phyloP scores from a whole-genome alignment of 1,139 yeast genomes.

The Nakaseomyces nivariensis region DNA sequence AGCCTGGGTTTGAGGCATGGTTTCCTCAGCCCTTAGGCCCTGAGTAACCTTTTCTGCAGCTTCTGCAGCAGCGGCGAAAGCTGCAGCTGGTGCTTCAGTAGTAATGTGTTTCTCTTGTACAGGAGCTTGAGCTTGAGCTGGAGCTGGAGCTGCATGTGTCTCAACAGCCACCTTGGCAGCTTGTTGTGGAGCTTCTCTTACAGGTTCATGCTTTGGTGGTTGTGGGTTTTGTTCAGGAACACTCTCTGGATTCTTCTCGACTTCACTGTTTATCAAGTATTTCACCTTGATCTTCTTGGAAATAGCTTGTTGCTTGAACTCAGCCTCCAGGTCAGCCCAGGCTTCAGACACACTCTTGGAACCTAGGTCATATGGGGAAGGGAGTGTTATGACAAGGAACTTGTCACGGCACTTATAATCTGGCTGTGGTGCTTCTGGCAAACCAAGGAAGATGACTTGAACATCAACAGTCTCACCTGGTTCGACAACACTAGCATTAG shows the following conservation, averaged over 20 bases:
- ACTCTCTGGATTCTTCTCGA: slow-evolving; percentile 2
- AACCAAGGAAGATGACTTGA: slow-evolving; percentile 77
- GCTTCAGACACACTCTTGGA: slow-evolving; percentile 52
- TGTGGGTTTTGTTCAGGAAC: not conserved
- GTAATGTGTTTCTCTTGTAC: not conserved
- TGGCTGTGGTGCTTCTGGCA: slow-evolving; percentile 60
- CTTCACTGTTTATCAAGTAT: slow-evolving; percentile 33
- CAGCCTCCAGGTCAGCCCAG: slow-evolving; percentile 64
- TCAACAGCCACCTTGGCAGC: slow-evolving; percentile 5
- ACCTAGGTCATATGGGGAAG: slow-evolving; percentile 49
- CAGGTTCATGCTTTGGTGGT: not conserved
- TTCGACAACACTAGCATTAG: slow-evolving; percentile 72
- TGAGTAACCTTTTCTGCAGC: not conserved
- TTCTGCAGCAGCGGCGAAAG: not conserved
- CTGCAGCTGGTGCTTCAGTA: slow-evolving; percentile 1
- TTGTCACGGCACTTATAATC: slow-evolving; percentile 82
- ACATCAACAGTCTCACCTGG: slow-evolving; percentile 71
- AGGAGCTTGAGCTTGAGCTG: not conserved
- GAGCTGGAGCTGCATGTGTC: not conserved
- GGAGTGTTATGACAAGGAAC: slow-evolving; percentile 79
- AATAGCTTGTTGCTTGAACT: slow-evolving; percentile 47
- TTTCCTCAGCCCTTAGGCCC: not conserved
- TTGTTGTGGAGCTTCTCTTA: slow-evolving; percentile 1
- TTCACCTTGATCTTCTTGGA: slow-evolving; percentile 75
- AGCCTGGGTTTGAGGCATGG: not conserved